Conservation (phyloP, 345 rosid genomes). For the Reutealis trisperma region DNA sequence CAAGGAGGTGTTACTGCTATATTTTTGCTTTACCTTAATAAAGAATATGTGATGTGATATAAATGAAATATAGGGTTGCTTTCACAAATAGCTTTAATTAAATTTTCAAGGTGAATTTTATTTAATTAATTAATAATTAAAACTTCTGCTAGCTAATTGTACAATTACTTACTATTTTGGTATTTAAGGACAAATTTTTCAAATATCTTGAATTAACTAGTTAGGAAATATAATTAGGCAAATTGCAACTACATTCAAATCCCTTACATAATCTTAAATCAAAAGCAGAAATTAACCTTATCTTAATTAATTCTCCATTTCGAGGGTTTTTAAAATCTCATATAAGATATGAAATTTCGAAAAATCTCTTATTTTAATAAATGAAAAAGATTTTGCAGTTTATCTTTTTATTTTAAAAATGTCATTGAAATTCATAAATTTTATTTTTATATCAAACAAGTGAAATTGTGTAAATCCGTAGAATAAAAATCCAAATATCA, state of each 20-base stretch:
- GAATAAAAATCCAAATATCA: too few relatives aligned
- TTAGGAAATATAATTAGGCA: background rate
- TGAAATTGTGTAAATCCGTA: too few relatives aligned
- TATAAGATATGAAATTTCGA: too few relatives aligned
- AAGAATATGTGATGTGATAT: conserved; percentile 16
- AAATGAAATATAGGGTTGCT: conserved; percentile 6
- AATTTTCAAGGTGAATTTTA: too few relatives aligned
- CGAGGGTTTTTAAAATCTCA: too few relatives aligned
- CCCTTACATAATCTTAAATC: background rate
- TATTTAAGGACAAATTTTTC: background rate
- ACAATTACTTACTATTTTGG: conserved; percentile 1
- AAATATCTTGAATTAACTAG: background rate
- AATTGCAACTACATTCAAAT: background rate
- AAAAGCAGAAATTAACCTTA: background rate
- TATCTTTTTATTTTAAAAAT: too few relatives aligned
- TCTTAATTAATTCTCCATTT: background rate
- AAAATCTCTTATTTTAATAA: too few relatives aligned
- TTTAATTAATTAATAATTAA: too few relatives aligned
- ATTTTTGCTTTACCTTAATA: conserved; percentile 10
- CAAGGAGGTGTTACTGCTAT: conserved; percentile 15
- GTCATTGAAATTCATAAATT: background rate
- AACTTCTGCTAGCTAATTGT: background rate
- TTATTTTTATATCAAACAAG: too few relatives aligned
- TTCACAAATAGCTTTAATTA: conserved; percentile 4
- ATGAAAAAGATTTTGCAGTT: too few relatives aligned